These are phyloP conservation scores for Wickerhamiella lipophila DNA, from an alignment of 805 yeast species.

Conservation along the genomic window DNA sequence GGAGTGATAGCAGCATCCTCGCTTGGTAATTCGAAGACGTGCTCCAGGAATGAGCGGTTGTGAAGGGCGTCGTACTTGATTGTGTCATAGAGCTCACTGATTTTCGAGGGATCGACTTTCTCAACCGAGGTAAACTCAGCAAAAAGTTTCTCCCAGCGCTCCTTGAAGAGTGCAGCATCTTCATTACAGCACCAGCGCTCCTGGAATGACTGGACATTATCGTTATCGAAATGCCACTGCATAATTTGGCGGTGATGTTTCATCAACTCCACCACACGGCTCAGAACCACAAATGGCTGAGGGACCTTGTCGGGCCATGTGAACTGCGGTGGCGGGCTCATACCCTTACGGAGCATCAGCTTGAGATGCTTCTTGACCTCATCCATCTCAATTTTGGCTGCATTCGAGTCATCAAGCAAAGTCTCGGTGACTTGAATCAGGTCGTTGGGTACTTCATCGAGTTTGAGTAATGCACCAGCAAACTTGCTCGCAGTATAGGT, in stretches of 20 bases:
- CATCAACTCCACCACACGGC: slow-evolving; percentile 91
- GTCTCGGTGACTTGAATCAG: slow-evolving; percentile 77
- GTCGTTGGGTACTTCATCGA: slow-evolving; percentile 61
- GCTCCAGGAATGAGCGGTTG: slow-evolving; percentile 76
- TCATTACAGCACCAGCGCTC: slow-evolving; percentile 93
- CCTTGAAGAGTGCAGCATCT: slow-evolving; percentile 78
- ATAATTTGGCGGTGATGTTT: slow-evolving; percentile 74
- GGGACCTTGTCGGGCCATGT: slow-evolving; percentile 99
- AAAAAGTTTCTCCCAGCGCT: slow-evolving; percentile 94
- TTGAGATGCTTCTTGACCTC: slow-evolving; percentile 92
- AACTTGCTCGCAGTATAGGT: slow-evolving; percentile 84
- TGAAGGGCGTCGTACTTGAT: slow-evolving; percentile 98
- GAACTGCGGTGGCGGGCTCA: slow-evolving; percentile 92
- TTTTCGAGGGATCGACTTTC: slow-evolving; percentile 94
- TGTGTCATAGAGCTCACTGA: slow-evolving; percentile 91
- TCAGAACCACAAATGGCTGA: slow-evolving; percentile 87
- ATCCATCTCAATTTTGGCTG: slow-evolving; percentile 96
- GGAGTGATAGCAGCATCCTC: slow-evolving; percentile 18
- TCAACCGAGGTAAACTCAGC: slow-evolving; percentile 85
- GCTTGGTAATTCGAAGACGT: slow-evolving; percentile 44
- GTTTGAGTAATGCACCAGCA: slow-evolving; percentile 62
- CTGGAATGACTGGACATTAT: slow-evolving; percentile 58
- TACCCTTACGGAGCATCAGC: slow-evolving; percentile 87
- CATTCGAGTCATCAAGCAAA: slow-evolving; percentile 87
- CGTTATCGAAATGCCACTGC: slow-evolving; percentile 62